These are phyloP conservation scores for Fusarium redolens DNA, from an alignment of 2,329 filamentous ascomycete genomes.

Conservation along the genomic window DNA sequence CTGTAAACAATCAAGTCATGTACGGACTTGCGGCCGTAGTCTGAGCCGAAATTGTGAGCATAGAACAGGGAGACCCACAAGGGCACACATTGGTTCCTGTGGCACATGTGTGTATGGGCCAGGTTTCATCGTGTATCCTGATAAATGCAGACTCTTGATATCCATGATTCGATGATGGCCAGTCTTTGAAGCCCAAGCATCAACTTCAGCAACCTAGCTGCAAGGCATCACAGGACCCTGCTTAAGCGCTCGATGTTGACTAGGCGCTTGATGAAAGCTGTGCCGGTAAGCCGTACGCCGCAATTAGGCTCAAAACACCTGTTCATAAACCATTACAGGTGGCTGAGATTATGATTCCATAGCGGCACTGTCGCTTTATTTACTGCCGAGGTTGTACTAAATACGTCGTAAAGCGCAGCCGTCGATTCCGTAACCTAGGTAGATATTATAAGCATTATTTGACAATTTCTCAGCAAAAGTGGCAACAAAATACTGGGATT, in stretches of 20 bases:
- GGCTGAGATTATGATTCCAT: conserved; percentile 12
- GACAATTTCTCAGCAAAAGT: conserved; percentile 4
- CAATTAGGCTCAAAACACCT: neutral
- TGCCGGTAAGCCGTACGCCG: conserved; percentile 33
- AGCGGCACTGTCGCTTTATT: conserved; percentile 3
- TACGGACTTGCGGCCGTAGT: neutral
- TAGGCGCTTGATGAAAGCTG: conserved; percentile 21
- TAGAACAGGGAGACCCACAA: neutral
- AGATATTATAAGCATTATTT: conserved; percentile 5
- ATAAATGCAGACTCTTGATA: conserved; percentile 7
- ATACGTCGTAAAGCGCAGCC: neutral
- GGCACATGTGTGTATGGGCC: conserved; percentile 2
- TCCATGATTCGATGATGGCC: neutral
- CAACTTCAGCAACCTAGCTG: conserved; percentile 6
- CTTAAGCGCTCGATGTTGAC: conserved; percentile 27
- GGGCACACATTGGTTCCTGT: neutral
- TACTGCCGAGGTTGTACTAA: conserved; percentile 3
- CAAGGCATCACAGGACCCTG: conserved; percentile 10
- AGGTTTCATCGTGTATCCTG: conserved; percentile 22
- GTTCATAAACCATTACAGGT: neutral
- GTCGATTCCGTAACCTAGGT: neutral
- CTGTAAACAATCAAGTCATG: conserved; percentile 15
- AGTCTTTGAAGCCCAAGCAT: neutral
- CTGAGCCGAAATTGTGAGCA: neutral
- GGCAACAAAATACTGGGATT: conserved; percentile 12